Conservation (phyloP, 352 stramenopile genomes). For the Globisporangium sylvaticum region DNA sequence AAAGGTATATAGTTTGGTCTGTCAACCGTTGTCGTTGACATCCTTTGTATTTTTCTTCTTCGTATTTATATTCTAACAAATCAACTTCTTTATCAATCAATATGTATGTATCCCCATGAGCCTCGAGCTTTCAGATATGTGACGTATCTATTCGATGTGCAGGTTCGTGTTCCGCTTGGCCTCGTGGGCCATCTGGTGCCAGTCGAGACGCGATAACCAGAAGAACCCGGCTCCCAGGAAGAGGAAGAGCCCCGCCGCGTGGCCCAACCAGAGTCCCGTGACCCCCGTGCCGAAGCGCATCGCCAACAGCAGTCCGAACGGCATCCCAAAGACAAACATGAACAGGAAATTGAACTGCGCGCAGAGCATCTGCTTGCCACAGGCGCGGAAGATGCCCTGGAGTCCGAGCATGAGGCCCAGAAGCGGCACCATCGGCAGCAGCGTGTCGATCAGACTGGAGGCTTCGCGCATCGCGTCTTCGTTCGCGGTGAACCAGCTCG, state of each 20-base stretch:
- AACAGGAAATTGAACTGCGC: slow-evolving; percentile 20
- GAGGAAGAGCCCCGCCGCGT: slow-evolving; percentile 13
- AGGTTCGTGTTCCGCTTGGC: slow-evolving; percentile 15
- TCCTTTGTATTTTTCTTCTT: neutral
- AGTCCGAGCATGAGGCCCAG: slow-evolving; percentile 14
- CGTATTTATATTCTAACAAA: slow-evolving; percentile 3
- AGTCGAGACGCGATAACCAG: slow-evolving; percentile 18
- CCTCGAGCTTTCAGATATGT: neutral
- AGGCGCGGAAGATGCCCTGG: slow-evolving; percentile 19
- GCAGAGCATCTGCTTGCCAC: slow-evolving; percentile 16
- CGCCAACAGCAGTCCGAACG: slow-evolving; percentile 20
- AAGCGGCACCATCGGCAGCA: slow-evolving; percentile 10
- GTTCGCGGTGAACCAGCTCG: slow-evolving; percentile 18
- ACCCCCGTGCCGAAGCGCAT: slow-evolving; percentile 15
- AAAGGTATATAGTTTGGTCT: neutral
- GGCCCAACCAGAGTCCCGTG: slow-evolving; percentile 23
- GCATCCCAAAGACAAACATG: slow-evolving; percentile 23
- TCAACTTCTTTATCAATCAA: neutral
- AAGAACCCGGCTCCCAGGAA: slow-evolving; percentile 15
- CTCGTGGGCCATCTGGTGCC: slow-evolving; percentile 11
- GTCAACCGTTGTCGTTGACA: neutral
- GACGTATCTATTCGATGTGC: too few relatives aligned
- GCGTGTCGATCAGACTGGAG: neutral
- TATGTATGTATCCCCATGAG: neutral
- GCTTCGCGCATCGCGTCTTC: slow-evolving; percentile 2